Evolutionary conservation across 257 asterid genomes (phyloP).

Genomic region (Paulownia fortunei): DNA sequence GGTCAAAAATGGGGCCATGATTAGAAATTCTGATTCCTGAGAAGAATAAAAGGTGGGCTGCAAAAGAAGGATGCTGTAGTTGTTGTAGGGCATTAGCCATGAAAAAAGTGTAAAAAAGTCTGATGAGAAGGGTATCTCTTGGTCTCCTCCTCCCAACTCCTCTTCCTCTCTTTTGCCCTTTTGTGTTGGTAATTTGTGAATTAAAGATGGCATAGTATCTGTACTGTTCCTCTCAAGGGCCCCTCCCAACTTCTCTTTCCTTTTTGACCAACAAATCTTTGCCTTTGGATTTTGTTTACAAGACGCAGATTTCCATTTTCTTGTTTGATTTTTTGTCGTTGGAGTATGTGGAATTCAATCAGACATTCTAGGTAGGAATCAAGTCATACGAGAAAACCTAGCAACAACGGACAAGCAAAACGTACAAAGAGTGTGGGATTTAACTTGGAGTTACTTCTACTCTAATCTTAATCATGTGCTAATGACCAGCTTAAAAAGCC

Average conservation of each 20-base stretch:
- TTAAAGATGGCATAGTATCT: slow-evolving; percentile 32
- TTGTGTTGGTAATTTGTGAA: slow-evolving; percentile 35
- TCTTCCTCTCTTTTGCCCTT: slow-evolving; percentile 17
- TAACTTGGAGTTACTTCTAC: slow-evolving; percentile 36
- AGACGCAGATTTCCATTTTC: slow-evolving; percentile 11
- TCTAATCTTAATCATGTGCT: slow-evolving; percentile 31
- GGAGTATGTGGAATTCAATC: neutral
- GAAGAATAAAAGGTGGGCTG: slow-evolving; percentile 17
- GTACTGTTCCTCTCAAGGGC: slow-evolving; percentile 32
- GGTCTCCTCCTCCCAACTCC: slow-evolving; percentile 8
- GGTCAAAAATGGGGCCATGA: slow-evolving; percentile 42
- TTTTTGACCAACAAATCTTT: slow-evolving; percentile 38
- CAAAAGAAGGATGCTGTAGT: neutral
- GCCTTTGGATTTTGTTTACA: neutral
- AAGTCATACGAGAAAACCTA: slow-evolving; percentile 25
- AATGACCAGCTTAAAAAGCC: neutral
- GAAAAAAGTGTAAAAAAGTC: neutral
- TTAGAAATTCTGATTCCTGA: slow-evolving; percentile 38
- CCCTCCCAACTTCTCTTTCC: slow-evolving; percentile 28
- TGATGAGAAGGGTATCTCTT: slow-evolving; percentile 6
- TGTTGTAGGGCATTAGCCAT: neutral
- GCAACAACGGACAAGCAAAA: slow-evolving; percentile 7
- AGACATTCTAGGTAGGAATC: slow-evolving; percentile 27
- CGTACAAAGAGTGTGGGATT: neutral
- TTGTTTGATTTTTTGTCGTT: neutral